These are phyloP conservation scores for Magnolia officinalis DNA, from an alignment of 164 flowering plant species.

Conservation along the genomic window DNA sequence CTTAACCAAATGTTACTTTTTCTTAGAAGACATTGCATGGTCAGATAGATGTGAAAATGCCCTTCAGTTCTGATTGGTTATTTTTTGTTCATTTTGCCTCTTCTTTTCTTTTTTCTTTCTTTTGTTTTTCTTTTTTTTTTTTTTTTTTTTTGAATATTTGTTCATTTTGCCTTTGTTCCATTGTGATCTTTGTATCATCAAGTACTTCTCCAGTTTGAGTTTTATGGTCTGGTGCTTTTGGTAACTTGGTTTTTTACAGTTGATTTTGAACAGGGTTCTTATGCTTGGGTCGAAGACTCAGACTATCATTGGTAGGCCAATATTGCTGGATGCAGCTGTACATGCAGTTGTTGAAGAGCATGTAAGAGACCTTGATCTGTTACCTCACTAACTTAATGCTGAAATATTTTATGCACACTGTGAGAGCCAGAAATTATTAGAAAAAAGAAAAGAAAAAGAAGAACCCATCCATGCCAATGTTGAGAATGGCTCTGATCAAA, in stretches of 20 bases:
- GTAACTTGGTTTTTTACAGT: slow-evolving; percentile 40
- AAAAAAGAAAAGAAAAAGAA: too few relatives aligned
- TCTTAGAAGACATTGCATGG: too few relatives aligned
- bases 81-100: not conserved
- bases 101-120: not conserved
- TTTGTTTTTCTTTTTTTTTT: too few relatives aligned
- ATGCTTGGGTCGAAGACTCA: slow-evolving; percentile 78
- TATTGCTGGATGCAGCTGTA: slow-evolving; percentile 73
- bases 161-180: not conserved
- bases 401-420: not conserved
- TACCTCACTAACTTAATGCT: not conserved
- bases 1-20: too few relatives aligned
- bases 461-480: too few relatives aligned
- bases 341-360: slow-evolving; percentile 98
- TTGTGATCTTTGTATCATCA: not conserved
- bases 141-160: too few relatives aligned
- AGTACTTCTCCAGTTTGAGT: not conserved
- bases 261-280: slow-evolving; percentile 81
- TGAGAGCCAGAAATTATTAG: not conserved
- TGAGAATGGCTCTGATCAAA: too few relatives aligned
- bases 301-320: slow-evolving; percentile 87
- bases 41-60: too few relatives aligned
- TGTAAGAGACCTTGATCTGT: slow-evolving; percentile 42
- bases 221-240: not conserved
- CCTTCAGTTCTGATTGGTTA: too few relatives aligned